phyloP scores from a whole-genome alignment of 106 monocot species.

The Ottelia alismoides region DNA sequence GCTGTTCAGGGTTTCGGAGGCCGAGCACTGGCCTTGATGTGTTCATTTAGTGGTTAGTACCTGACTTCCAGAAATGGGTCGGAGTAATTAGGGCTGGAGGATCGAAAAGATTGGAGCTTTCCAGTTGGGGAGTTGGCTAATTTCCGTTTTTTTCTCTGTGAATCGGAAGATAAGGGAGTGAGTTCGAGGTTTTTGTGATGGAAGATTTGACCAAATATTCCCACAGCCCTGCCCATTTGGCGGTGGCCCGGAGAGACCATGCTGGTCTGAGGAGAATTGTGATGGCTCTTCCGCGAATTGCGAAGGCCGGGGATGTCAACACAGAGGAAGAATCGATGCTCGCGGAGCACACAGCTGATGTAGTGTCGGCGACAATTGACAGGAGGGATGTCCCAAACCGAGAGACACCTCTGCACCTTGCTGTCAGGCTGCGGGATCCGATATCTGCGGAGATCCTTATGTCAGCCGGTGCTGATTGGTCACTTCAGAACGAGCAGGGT shows the following conservation, averaged over 20 bases:
- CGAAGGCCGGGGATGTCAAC: slow-evolving; percentile 30
- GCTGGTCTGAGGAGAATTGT: slow-evolving; percentile 26
- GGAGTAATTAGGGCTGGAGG: too few species aligned
- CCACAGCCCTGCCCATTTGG: slow-evolving; percentile 68
- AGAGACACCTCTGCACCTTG: slow-evolving; percentile 74
- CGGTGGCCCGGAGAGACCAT: slow-evolving; percentile 45
- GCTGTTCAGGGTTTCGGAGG: too few species aligned
- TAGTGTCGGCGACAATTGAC: slow-evolving; percentile 52
- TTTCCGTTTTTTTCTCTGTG: too few species aligned
- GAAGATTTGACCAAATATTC: slow-evolving; percentile 48
- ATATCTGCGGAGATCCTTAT: slow-evolving; percentile 59
- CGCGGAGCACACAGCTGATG: slow-evolving; percentile 54
- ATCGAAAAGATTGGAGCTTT: too few species aligned
- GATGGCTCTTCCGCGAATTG: slow-evolving; percentile 35
- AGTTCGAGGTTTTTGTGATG: too few species aligned
- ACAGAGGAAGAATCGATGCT: slow-evolving; percentile 56
- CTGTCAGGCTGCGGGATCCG: slow-evolving; percentile 47
- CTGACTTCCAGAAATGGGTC: too few species aligned
- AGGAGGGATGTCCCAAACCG: slow-evolving; percentile 60
- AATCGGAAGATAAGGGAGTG: too few species aligned
- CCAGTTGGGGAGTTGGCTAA: too few species aligned
- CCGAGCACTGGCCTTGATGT: too few species aligned
- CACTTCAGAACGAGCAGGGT: slow-evolving; percentile 80
- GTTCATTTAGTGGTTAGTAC: too few species aligned
- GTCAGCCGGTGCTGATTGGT: slow-evolving; percentile 80